Evolutionary conservation across 495 filamentous ascomycete genomes (phyloP).

Genomic region (Thozetella sp.): DNA sequence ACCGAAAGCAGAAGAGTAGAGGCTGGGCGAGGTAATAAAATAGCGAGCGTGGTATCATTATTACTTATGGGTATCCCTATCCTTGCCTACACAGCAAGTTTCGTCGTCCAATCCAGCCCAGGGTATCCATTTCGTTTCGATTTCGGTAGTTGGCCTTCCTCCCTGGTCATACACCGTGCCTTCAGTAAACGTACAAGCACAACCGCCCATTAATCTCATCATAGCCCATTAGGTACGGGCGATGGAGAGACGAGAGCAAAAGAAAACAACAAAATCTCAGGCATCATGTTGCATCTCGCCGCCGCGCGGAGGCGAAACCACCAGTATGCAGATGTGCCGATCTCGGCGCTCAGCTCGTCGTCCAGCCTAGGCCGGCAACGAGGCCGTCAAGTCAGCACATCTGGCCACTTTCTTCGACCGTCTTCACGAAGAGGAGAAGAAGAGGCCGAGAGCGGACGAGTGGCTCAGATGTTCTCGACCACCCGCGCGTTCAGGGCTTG

Average conservation of each 20-base stretch:
- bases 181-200: neutral
- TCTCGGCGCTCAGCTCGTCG: neutral
- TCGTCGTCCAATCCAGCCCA: neutral
- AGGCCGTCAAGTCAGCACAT: neutral
- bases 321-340: too few relatives aligned
- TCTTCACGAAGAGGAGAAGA: neutral
- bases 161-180: neutral
- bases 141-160: neutral
- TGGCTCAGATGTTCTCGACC: constrained; percentile 80
- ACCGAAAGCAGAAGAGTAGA: too few relatives aligned
- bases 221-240: too few relatives aligned
- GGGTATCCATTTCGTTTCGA: neutral
- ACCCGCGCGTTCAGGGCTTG: constrained; percentile 82
- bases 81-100: neutral
- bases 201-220: too few relatives aligned
- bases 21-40: neutral
- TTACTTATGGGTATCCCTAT: constrained; percentile 1
- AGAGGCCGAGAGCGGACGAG: neutral
- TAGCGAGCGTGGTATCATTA: constrained; percentile 26
- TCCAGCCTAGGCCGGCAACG: neutral
- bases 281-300: too few relatives aligned
- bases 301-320: too few relatives aligned
- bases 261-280: too few relatives aligned
- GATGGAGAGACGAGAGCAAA: too few relatives aligned
- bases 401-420: neutral